These are phyloP conservation scores for Pisolithus thermaeus DNA, from an alignment of 1,284 basidiomycete species.

Conservation along the genomic window DNA sequence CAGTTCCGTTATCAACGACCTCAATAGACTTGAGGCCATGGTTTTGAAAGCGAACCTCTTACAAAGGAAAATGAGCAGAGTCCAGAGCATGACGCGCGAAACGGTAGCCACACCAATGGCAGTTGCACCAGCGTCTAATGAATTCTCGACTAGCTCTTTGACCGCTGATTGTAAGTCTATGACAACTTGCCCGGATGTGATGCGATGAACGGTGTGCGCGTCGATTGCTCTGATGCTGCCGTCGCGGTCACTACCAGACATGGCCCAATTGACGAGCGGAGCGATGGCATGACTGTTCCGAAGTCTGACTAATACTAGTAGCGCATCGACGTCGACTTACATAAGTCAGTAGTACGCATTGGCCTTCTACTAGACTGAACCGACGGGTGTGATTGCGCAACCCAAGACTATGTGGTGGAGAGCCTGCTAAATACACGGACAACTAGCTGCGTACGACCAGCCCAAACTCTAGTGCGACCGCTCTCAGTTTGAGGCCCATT, in stretches of 20 bases:
- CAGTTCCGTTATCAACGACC: conserved; percentile 89
- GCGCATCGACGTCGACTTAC: too few species aligned
- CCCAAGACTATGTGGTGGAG: too few species aligned
- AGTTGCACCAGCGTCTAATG: conserved; percentile 88
- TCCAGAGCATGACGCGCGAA: neutral
- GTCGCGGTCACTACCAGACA: neutral
- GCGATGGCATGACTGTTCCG: neutral
- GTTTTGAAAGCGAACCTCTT: conserved; percentile 90
- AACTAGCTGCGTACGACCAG: too few species aligned
- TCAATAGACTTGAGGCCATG: conserved; percentile 85
- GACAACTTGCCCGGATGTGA: conserved; percentile 94
- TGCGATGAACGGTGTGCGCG: conserved; percentile 68
- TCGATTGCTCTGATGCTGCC: conserved; percentile 61
- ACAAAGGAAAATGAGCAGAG: neutral
- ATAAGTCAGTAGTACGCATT: too few species aligned
- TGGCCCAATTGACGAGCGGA: neutral
- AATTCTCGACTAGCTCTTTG: conserved; percentile 97
- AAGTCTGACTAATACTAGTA: neutral
- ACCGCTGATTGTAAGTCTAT: conserved; percentile 90
- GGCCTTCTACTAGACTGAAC: too few species aligned
- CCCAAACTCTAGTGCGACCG: too few species aligned
- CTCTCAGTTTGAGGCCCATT: too few species aligned
- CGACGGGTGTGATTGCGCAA: too few species aligned
- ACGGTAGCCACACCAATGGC: conserved; percentile 55
- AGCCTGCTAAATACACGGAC: too few species aligned